Percentiles rank a stretch among this genome's conserved stretches.
These are phyloP conservation scores for Aspergillus neoniger DNA, from an alignment of 2,329 filamentous ascomycete genomes.

Conservation along the genomic window DNA sequence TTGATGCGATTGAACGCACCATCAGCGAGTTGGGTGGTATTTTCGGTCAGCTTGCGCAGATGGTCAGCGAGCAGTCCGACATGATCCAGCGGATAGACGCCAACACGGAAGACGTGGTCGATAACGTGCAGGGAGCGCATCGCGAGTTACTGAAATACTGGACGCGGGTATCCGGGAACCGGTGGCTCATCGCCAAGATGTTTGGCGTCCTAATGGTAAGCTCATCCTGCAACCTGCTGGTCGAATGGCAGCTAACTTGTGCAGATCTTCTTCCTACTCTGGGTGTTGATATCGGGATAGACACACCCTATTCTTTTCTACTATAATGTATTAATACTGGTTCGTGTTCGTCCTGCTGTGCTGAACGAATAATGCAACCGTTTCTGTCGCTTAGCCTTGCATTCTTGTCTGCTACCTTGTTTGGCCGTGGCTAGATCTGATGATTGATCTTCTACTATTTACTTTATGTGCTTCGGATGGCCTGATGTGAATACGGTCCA, in stretches of 20 bases:
- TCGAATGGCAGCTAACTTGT: not conserved
- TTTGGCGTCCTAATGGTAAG: conserved; percentile 76
- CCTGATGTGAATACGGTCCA: not conserved
- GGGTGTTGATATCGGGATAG: conserved; percentile 63
- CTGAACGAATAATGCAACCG: conserved; percentile 25
- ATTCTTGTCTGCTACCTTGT: not conserved
- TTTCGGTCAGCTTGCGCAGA: conserved; percentile 89
- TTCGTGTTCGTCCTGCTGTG: conserved; percentile 16
- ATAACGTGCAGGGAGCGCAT: conserved; percentile 97
- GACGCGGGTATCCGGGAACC: conserved; percentile 88
- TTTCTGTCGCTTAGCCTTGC: conserved; percentile 13
- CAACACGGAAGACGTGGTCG: conserved; percentile 95
- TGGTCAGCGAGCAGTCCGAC: conserved; percentile 96
- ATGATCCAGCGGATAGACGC: conserved; percentile 98
- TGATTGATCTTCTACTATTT: not conserved
- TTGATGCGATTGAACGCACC: conserved; percentile 94
- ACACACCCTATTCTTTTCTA: conserved; percentile 19
- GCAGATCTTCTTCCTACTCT: conserved; percentile 76
- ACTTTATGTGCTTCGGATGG: not conserved
- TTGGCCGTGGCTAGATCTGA: conserved; percentile 9
- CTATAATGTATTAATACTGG: conserved; percentile 38
- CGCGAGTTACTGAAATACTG: conserved; percentile 96
- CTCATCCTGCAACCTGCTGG: not conserved
- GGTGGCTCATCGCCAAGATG: conserved; percentile 88
- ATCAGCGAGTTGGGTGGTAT: conserved; percentile 90